Evolutionary conservation across 2,329 filamentous ascomycete genomes (phyloP).

Genomic region (Cytospora piceae): DNA sequence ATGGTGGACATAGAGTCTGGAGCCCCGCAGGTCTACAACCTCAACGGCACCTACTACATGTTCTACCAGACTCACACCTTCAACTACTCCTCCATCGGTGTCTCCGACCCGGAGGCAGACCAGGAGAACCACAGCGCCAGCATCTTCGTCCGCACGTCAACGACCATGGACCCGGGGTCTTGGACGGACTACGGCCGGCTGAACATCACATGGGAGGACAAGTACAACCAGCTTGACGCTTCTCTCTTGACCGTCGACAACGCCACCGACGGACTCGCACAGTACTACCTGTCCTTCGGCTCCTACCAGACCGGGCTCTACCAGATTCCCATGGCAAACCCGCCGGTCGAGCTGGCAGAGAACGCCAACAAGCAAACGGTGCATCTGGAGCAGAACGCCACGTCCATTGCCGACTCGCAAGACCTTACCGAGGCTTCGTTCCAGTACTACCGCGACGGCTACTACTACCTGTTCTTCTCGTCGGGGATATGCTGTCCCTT

Average conservation of each 20-base stretch:
- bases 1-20: slow-evolving; percentile 31
- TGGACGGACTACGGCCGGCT: slow-evolving; percentile 61
- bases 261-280: slow-evolving; percentile 12
- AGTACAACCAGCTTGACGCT: slow-evolving; percentile 35
- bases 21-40: slow-evolving; percentile 32
- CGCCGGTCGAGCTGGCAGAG: slow-evolving; percentile 32
- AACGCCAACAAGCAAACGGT: slow-evolving; percentile 11
- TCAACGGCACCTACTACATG: slow-evolving; percentile 34
- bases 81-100: slow-evolving; percentile 31
- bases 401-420: slow-evolving; percentile 25
- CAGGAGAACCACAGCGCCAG: slow-evolving; percentile 31
- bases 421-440: slow-evolving; percentile 53
- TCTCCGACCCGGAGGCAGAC: slow-evolving; percentile 30
- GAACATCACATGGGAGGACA: slow-evolving; percentile 33
- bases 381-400: slow-evolving; percentile 30
- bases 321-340: slow-evolving; percentile 34
- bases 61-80: slow-evolving; percentile 35
- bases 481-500: slow-evolving; percentile 64
- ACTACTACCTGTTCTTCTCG: slow-evolving; percentile 68
- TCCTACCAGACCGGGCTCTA: slow-evolving; percentile 36
- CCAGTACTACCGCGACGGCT: slow-evolving; percentile 58
- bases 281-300: slow-evolving; percentile 33
- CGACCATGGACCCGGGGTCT: slow-evolving; percentile 53
- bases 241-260: slow-evolving; percentile 31
- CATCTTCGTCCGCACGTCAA: slow-evolving; percentile 39